Evolutionary conservation across 2,329 filamentous ascomycete genomes (phyloP), one percentile per base, ranked within the genome.

Genomic region (Ophiostoma populinum): DNA sequence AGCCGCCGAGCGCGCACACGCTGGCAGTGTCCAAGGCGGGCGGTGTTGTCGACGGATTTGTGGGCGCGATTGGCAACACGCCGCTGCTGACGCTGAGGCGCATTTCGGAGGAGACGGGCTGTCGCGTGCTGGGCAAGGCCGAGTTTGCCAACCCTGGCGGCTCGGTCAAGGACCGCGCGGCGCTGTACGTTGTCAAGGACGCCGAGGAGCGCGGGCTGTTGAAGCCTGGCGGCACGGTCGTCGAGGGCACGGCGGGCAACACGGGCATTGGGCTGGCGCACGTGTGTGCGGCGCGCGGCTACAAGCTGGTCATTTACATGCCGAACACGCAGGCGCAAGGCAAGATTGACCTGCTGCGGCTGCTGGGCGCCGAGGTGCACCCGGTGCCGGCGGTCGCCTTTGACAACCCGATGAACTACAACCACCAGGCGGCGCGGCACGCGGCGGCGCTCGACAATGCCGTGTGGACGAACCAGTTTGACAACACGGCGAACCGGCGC

Each of bases 71-170:
- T 59, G 90, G 90, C 44, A 95, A 95, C 58, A 98, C 90, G 0
- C 87, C 90, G 1, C 70, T 98, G 36, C 92, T 98, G 55, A 77
- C 80, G 32, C 66, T 98, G 34, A 87, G 92, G 57, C 72, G 66
- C 42, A 75, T 95, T 46, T 95, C 87, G 26, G 74, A 82, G 40
- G 70, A 92, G 51, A 95, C 90, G 1, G 85, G 86, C 45, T 95
- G 90, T 67, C 80, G 92, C 48, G 65, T 98, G 39, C 75, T 95
- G 26, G 90, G 87, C 50, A 98, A 98, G 58, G 86, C 90, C 48
- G 90, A 98, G 56, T 98, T 98, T 62, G 90, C 92, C 66, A 98
- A 98, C 64, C 90, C 90, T 2, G 90, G 90, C 46, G 90, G 90
- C 40, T 86, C 78, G 36, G 78, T 98, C 54, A 98, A 98, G 62